Evolutionary conservation across 805 yeast species (phyloP).

Genomic region (Suhomyces tanzawaensis): DNA sequence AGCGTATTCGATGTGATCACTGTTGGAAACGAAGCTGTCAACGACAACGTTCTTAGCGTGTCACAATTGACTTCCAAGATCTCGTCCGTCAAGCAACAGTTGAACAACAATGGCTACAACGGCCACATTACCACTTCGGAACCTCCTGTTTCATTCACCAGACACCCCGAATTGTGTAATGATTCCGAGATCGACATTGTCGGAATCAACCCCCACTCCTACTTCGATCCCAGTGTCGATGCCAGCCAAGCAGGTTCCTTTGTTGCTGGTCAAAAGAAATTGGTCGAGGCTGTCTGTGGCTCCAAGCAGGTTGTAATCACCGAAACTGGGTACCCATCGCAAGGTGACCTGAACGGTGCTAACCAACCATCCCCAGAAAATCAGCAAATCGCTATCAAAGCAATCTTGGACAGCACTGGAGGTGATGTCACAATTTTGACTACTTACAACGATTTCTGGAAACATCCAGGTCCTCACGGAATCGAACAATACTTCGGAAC

Average conservation of each 20-base stretch:
- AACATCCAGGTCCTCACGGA: constrained; percentile 75
- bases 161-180: constrained; percentile 67
- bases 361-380: constrained; percentile 70
- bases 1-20: constrained; percentile 72
- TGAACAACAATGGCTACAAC: constrained; percentile 67
- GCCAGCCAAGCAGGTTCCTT: constrained; percentile 74
- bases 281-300: constrained; percentile 57
- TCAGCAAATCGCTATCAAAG: constrained; percentile 65
- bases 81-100: constrained; percentile 54
- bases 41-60: constrained; percentile 58
- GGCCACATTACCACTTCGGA: constrained; percentile 84
- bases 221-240: constrained; percentile 61
- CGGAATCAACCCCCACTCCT: constrained; percentile 85
- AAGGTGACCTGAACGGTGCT: constrained; percentile 67
- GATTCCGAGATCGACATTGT: constrained; percentile 72
- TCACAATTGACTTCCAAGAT: constrained; percentile 65
- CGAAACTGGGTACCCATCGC: constrained; percentile 88
- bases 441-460: constrained; percentile 86
- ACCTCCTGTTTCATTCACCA: constrained; percentile 74
- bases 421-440: constrained; percentile 69
- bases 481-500: constrained; percentile 88
- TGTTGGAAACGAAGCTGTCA: constrained; percentile 86
- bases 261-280: constrained; percentile 57
- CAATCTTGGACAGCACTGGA: constrained; percentile 57
- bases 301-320: constrained; percentile 58